phyloP scores from a whole-genome alignment of 2,329 filamentous ascomycete genomes.

The Pestalotiopsis sp. region DNA sequence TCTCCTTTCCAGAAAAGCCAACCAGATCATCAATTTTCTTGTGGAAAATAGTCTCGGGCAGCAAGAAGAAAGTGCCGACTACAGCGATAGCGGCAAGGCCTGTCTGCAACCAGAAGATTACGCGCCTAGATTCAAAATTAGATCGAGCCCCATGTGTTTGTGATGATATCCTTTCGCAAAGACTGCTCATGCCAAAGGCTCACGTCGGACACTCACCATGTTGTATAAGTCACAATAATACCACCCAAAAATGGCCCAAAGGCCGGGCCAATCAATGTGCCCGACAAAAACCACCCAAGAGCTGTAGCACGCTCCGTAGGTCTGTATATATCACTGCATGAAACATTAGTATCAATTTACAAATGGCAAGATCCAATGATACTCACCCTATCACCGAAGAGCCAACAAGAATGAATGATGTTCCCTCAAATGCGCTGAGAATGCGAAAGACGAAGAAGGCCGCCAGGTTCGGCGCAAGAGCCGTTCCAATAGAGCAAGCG shows the following conservation, averaged over 20 bases:
- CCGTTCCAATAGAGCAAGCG: constrained; percentile 71
- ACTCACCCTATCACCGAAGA: constrained; percentile 66
- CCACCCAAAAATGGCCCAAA: constrained; percentile 73
- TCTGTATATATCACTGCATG: constrained; percentile 58
- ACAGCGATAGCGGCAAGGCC: constrained; percentile 64
- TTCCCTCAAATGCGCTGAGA: constrained; percentile 75
- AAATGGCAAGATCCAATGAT: constrained; percentile 24
- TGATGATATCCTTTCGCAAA: background rate
- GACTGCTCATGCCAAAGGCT: background rate
- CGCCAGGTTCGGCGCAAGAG: constrained; percentile 70
- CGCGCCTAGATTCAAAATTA: constrained; percentile 45
- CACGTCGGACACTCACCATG: constrained; percentile 44
- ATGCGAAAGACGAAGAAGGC: constrained; percentile 76
- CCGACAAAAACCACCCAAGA: constrained; percentile 72
- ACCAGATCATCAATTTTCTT: constrained; percentile 64
- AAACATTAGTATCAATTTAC: constrained; percentile 15
- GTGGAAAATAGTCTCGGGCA: constrained; percentile 74
- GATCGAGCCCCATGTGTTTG: background rate
- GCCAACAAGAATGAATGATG: constrained; percentile 73
- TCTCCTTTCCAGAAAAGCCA: constrained; percentile 51
- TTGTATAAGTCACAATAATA: constrained; percentile 74
- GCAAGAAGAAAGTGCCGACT: constrained; percentile 63
- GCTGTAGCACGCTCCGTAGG: constrained; percentile 72
- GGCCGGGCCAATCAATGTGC: constrained; percentile 72
- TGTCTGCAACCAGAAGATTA: constrained; percentile 78